phyloP scores from a whole-genome alignment of 176 grass and related monocot species.

The Aegilops speltoides region DNA sequence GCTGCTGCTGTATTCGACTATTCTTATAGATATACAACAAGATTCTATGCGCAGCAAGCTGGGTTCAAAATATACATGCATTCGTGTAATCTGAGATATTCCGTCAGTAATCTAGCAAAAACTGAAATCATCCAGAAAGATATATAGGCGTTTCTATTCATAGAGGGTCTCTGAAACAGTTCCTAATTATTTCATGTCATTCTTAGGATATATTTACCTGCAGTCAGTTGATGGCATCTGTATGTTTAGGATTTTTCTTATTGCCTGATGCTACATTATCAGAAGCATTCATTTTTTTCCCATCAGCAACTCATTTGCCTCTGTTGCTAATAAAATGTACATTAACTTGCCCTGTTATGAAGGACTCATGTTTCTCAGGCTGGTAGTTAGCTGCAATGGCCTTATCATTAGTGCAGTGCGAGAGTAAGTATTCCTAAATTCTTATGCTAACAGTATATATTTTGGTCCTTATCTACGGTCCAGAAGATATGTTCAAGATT shows the following conservation, averaged over 20 bases:
- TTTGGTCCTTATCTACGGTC: too few relatives aligned
- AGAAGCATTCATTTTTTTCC: not conserved
- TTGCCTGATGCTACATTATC: not conserved
- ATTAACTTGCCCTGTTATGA: constrained; percentile 22
- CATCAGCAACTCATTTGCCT: constrained; percentile 6
- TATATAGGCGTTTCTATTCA: too few relatives aligned
- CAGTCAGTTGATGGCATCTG: not conserved
- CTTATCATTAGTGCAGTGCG: constrained; percentile 56
- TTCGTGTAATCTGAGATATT: too few relatives aligned
- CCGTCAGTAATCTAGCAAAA: not conserved
- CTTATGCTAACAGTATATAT: too few relatives aligned
- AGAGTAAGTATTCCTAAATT: too few relatives aligned
- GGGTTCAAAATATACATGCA: too few relatives aligned
- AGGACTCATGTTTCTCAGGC: constrained; percentile 90
- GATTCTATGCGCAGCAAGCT: too few relatives aligned
- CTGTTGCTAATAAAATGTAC: not conserved
- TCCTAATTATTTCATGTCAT: not conserved
- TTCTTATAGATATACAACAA: too few relatives aligned
- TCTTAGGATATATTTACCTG: not conserved
- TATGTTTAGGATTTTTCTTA: not conserved
- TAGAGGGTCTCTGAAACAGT: not conserved
- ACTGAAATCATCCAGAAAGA: not conserved
- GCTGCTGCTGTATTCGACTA: not conserved
- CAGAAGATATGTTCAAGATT: not conserved
- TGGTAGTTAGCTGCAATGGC: constrained; percentile 88